Evolutionary conservation across 108 stramenopile genomes (phyloP).

Genomic region (Cylindrotheca closterium): DNA sequence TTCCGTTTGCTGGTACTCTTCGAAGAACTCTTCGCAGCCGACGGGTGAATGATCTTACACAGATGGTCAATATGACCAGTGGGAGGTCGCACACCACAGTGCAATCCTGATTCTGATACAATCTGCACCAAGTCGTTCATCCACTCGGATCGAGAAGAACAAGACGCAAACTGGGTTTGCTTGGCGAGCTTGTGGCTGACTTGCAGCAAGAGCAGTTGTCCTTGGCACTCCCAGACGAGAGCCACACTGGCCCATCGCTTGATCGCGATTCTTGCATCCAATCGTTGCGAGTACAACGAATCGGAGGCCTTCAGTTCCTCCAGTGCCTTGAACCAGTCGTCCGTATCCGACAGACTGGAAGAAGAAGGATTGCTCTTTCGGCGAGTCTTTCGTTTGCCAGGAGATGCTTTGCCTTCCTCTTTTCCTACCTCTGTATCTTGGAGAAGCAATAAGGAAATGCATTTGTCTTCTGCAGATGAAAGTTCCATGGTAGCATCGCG

Average conservation of each 20-base stretch:
- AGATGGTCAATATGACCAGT: constrained; percentile 33
- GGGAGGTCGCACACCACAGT: constrained; percentile 35
- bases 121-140: constrained; percentile 16
- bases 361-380: too few relatives aligned
- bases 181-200: neutral
- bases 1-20: constrained; percentile 2
- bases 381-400: neutral
- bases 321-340: constrained; percentile 1
- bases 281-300: neutral
- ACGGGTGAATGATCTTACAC: constrained; percentile 1
- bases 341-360: neutral
- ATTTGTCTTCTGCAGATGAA: neutral
- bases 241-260: constrained; percentile 37
- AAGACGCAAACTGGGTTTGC: neutral
- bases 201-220: constrained; percentile 15
- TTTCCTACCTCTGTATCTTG: neutral
- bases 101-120: constrained; percentile 12
- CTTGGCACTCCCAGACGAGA: constrained; percentile 37
- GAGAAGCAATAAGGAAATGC: neutral
- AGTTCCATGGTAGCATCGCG: neutral
- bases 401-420: neutral
- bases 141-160: constrained; percentile 11
- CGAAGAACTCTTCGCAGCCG: neutral
- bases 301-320: neutral
- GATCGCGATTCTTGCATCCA: constrained; percentile 39